Evolutionary conservation across 2,329 filamentous ascomycete species (phyloP), one percentile per base, ranked within the genome.

Genomic region (Paracoccidioides brasiliensis): DNA sequence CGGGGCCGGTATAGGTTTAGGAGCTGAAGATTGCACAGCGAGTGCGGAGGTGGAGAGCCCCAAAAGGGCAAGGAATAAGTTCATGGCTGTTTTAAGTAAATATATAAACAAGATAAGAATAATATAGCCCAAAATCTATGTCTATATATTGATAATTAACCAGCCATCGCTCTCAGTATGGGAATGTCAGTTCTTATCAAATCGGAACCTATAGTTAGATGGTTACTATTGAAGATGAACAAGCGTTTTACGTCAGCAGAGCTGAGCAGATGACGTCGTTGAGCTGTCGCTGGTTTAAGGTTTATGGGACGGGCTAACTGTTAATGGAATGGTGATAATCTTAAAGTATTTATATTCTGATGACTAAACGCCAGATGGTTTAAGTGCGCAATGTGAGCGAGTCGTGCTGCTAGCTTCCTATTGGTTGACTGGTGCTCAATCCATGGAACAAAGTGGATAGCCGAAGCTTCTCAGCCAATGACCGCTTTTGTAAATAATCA

Each of bases 1-100:
- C 48, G 90, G 90, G 55, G 86, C 89, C 56, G 82, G 79, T 57
- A 91, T 79, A 6, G 93, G 88, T 43, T 80, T 72, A n/a, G 84
- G 84, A 54, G 91, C 88, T 56, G 81, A 83, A 8, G 91, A 91
- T 70, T 98, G 93, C 57, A 83, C 78, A 58, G 79, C 79, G 57
- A 70, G 63, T 42, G 68, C 63, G 60, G 64, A 55, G 33, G 54
- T 45, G 28, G 56, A 56, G 45, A 65, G 59, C 58, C 60, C 57
- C 55, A 61, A 55, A 55, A 60, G 55, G 42, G 49, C 41, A 10
- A 56, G 42, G 51, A 57, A 14, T 7, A n/a, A 45, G 35, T 57
- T 40, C 58, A 60, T 60, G 41, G 33, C 54, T 9, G 37, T 37
- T 33, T n/a, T n/a, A 15, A 41, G 7, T 4, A 37, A n/a, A 6